phyloP scores from a whole-genome alignment of 176 grass and related monocot genomes.

The Carex littledalei region DNA sequence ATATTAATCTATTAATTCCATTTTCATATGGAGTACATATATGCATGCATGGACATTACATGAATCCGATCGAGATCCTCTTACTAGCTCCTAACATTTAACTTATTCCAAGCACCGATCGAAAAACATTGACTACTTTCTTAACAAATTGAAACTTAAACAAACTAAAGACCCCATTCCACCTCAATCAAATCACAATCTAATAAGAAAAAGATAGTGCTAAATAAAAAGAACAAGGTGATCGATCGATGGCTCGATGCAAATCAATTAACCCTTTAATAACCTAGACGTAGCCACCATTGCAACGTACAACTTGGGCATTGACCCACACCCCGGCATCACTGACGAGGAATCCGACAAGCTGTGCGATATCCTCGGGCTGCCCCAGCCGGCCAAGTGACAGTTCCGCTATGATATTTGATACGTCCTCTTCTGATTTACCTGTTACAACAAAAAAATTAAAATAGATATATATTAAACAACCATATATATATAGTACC shows the following conservation, averaged over 20 bases:
- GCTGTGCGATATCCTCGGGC: constrained; percentile 38
- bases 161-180: background rate
- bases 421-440: constrained; percentile 36
- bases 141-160: background rate
- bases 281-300: constrained; percentile 41
- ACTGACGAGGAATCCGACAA: constrained; percentile 53
- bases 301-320: constrained; percentile 48
- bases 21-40: background rate
- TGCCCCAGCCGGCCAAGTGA: constrained; percentile 45
- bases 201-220: background rate
- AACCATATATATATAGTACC: background rate
- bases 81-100: background rate
- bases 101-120: background rate
- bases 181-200: background rate
- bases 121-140: background rate
- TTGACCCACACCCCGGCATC: constrained; percentile 62
- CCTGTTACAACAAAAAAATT: constrained; percentile 17
- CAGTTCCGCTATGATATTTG: constrained; percentile 29
- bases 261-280: background rate
- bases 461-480: too few species aligned
- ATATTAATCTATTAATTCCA: background rate
- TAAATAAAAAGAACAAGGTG: background rate
- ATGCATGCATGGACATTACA: background rate
- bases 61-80: background rate
- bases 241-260: background rate